Base-by-base conservation (phyloP, 2,329 filamentous ascomycete genomes). In the Apiospora koreana region DNA sequence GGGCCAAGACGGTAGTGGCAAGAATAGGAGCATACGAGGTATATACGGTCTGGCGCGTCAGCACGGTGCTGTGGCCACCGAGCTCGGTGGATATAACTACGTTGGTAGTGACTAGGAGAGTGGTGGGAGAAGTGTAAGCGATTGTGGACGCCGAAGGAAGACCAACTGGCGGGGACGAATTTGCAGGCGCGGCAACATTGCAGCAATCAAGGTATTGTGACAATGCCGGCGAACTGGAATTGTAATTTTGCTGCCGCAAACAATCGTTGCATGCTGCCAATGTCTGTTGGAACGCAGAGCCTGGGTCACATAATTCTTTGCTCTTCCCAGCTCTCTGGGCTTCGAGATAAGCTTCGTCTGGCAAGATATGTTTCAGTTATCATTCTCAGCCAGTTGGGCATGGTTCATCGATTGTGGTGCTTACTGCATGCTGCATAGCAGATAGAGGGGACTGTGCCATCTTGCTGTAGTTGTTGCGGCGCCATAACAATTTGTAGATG, bases 401-500 rank as follows among this genome's bases (percentile, higher is more conserved):
- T 28, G 25, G 14, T 6, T 14, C 12, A 28, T 4, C 10, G 10
- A 14, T 16, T 28, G 2, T 50, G 5, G 23, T 18, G 16, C 48
- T 54, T 9, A 54, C 48, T 54, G 14, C 48, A 54, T 12, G 0
- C 14, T 6, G 4, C 5, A 18, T 18, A 54, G 25, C 48, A 54
- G 12, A 18, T 0, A 4, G 4, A 1, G 25, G 48, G 25, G 8
- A 54, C 7, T 28, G 23, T 28, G 1, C n/a, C 3, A 3, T 50
- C 3, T 14, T 16, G 12, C 4, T 1, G 3, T 1, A 10, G 1
- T 7, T 50, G 2, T 14, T 14, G 7, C 1, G 1, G 3, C 48
- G 48, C 3, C 48, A 54, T 54, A 25, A 12, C 10, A 42, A 42
- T 42, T 9, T 42, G 41, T 5, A 38, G 12, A 14, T 14, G 41